A percentile compares a stretch with the other conserved stretches of the same genome.
Conservation (phyloP, 202 grass and related monocot genomes). For the Schoenoplectus tabernaemontani region DNA sequence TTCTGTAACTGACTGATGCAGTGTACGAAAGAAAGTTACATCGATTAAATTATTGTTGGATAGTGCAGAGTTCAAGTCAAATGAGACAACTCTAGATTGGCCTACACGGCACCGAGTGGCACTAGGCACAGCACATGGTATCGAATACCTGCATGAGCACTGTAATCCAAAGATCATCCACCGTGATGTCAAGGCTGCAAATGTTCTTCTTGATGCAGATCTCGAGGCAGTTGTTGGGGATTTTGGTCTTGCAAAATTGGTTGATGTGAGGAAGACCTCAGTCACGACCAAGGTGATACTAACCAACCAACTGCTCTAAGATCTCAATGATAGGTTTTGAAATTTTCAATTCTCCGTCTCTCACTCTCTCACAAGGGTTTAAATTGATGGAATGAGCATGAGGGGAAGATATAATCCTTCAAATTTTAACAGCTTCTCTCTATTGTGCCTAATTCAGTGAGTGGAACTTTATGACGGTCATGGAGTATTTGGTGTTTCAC, state of each 20-base stretch:
- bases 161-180: slow-evolving; percentile 95
- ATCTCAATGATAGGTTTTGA: neutral
- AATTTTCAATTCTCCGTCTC: neutral
- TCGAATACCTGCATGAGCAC: slow-evolving; percentile 92
- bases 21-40: neutral
- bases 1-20: neutral
- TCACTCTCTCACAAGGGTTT: neutral
- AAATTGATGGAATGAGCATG: neutral
- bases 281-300: slow-evolving; percentile 50
- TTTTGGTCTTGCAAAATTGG: slow-evolving; percentile 77
- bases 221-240: slow-evolving; percentile 81
- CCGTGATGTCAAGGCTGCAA: slow-evolving; percentile 89
- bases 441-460: neutral
- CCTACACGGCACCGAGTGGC: slow-evolving; percentile 49
- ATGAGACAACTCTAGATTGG: slow-evolving; percentile 64
- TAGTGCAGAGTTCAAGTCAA: slow-evolving; percentile 52
- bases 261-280: slow-evolving; percentile 61
- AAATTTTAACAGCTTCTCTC: neutral
- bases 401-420: neutral
- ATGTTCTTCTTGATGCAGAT: slow-evolving; percentile 63
- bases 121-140: slow-evolving; percentile 60
- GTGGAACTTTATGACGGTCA: no score
- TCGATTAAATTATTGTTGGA: neutral
- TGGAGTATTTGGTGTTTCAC: no score
- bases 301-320: neutral